A percentile compares a stretch with the other conserved stretches of the same genome.
phyloP scores from a whole-genome alignment of 768 basidiomycete genomes.

The Boletus vinaceobasis region DNA sequence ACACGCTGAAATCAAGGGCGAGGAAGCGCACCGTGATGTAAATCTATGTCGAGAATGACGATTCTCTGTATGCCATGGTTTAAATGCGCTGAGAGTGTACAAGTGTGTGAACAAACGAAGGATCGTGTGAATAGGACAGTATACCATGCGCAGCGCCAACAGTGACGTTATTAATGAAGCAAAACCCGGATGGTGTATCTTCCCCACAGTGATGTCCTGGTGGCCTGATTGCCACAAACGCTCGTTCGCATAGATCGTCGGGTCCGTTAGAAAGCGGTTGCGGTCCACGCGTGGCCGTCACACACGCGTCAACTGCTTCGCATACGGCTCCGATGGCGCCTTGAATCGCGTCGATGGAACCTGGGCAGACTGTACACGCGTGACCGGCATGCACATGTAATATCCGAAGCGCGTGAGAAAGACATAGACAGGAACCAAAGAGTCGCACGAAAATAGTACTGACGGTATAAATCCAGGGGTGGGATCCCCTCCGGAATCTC shows the following conservation, averaged over 20 bases:
- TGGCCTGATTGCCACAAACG: constrained; percentile 87
- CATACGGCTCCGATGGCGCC: constrained; percentile 82
- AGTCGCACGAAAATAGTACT: constrained; percentile 22
- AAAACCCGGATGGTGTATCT: constrained; percentile 87
- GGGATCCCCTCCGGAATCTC: constrained; percentile 73
- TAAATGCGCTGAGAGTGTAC: constrained; percentile 60
- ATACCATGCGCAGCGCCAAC: constrained; percentile 88
- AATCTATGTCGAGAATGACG: constrained; percentile 83
- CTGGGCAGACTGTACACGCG: constrained; percentile 60
- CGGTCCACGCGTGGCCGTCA: constrained; percentile 28
- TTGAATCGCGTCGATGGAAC: constrained; percentile 72
- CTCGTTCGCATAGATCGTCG: constrained; percentile 32
- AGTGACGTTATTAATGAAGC: constrained; percentile 92
- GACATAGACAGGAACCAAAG: neutral
- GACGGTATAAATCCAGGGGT: constrained; percentile 84
- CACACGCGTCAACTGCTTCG: constrained; percentile 78
- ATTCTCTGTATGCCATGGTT: constrained; percentile 73
- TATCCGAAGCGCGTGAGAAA: neutral
- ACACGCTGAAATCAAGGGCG: neutral
- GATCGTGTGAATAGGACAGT: constrained; percentile 5
- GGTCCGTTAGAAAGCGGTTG: constrained; percentile 6
- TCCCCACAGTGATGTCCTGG: constrained; percentile 96
- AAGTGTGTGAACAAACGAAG: neutral
- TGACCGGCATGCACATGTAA: neutral
- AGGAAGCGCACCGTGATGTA: constrained; percentile 26